These are phyloP conservation scores for Ogataea dorogensis DNA, from an alignment of 805 yeast species.

Conservation along the genomic window DNA sequence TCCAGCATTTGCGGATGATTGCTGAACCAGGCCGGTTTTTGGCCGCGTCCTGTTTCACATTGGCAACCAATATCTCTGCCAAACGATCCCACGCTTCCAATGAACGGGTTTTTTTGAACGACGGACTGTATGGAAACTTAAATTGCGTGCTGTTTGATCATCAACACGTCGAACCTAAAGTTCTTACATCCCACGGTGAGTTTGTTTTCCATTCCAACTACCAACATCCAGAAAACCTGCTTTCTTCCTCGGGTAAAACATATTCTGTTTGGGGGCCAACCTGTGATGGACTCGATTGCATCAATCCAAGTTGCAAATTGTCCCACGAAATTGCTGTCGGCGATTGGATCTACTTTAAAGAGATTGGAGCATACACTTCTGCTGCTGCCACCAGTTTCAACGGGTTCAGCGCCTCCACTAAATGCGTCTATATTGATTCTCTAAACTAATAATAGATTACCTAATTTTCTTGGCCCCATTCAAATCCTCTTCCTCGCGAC, in stretches of 20 bases:
- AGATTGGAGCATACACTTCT: slow-evolving; percentile 88
- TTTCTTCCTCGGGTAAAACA: slow-evolving; percentile 10
- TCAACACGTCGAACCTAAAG: slow-evolving; percentile 70
- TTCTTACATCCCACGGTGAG: slow-evolving; percentile 54
- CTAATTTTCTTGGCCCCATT: slow-evolving; percentile 37
- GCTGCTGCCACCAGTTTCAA: slow-evolving; percentile 93
- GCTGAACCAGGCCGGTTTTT: slow-evolving; percentile 95
- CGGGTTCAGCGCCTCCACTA: slow-evolving; percentile 69
- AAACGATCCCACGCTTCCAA: slow-evolving; percentile 49
- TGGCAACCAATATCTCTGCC: slow-evolving; percentile 85
- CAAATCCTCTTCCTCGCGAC: slow-evolving; percentile 45
- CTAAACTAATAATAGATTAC: slow-evolving; percentile 14
- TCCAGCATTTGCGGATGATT: slow-evolving; percentile 47
- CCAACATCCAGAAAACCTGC: slow-evolving; percentile 12
- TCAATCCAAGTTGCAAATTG: slow-evolving; percentile 51
- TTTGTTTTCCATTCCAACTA: slow-evolving; percentile 27
- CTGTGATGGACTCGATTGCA: slow-evolving; percentile 93
- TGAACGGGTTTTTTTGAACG: slow-evolving; percentile 84
- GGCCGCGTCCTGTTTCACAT: slow-evolving; percentile 80
- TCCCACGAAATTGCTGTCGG: slow-evolving; percentile 69
- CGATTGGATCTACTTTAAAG: slow-evolving; percentile 86
- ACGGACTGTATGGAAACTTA: slow-evolving; percentile 94
- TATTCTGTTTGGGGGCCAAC: slow-evolving; percentile 98
- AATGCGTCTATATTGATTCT: slow-evolving; percentile 60
- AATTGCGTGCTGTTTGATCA: slow-evolving; percentile 93